A percentile compares a stretch with the other conserved stretches of the same genome.
Conservation (phyloP, 2,329 filamentous ascomycete species). For the Harringtonia aguacate region DNA sequence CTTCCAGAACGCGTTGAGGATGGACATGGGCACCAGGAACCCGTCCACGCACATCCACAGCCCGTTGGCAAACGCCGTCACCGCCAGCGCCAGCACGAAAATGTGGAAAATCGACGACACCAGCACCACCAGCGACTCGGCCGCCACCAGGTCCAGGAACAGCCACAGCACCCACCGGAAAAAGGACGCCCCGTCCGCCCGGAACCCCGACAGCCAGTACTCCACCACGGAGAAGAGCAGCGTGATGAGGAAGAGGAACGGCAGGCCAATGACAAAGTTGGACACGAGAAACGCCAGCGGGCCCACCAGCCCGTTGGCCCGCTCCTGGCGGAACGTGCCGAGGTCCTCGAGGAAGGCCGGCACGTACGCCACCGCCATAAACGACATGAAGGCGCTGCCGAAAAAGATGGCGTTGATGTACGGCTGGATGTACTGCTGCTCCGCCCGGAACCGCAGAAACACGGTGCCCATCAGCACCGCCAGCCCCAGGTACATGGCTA, state of each 20-base stretch:
- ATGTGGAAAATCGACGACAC: slow-evolving; percentile 62
- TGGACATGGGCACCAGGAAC: slow-evolving; percentile 63
- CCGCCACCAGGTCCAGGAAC: slow-evolving; percentile 73
- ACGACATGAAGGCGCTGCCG: slow-evolving; percentile 64
- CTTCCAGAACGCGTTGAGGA: slow-evolving; percentile 74
- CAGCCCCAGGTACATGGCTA: slow-evolving; percentile 58
- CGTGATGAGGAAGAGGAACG: slow-evolving; percentile 70
- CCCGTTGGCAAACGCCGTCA: slow-evolving; percentile 78
- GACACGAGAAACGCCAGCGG: slow-evolving; percentile 61
- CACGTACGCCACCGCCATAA: slow-evolving; percentile 78
- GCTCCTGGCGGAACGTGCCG: slow-evolving; percentile 62
- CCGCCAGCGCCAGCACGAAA: slow-evolving; percentile 69
- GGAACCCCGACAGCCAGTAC: slow-evolving; percentile 75
- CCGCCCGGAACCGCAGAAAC: slow-evolving; percentile 60
- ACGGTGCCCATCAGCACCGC: slow-evolving; percentile 85
- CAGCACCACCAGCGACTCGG: slow-evolving; percentile 72
- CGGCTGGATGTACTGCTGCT: slow-evolving; percentile 65
- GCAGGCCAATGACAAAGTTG: slow-evolving; percentile 74
- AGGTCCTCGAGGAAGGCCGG: slow-evolving; percentile 75
- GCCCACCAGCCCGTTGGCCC: slow-evolving; percentile 71
- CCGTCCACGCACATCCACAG: slow-evolving; percentile 83
- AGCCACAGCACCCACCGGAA: slow-evolving; percentile 75
- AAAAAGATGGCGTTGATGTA: slow-evolving; percentile 75
- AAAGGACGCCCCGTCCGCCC: slow-evolving; percentile 53
- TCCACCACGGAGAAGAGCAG: slow-evolving; percentile 63